phyloP scores from a whole-genome alignment of 768 basidiomycete species.

The Amanita polypyramis region DNA sequence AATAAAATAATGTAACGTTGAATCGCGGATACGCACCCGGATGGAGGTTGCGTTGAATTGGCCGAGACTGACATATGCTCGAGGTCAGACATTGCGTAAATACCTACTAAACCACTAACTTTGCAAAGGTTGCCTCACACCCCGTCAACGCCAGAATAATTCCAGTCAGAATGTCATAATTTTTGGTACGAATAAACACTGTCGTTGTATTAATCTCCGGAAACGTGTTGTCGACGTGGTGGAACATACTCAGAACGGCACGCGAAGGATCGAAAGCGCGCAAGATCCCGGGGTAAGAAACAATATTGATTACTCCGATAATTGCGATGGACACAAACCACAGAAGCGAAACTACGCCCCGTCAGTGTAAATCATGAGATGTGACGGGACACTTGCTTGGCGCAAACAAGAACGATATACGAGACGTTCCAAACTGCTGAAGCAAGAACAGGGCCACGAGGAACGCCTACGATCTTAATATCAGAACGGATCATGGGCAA shows the following conservation, averaged over 20 bases:
- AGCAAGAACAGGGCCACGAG: conserved; percentile 47
- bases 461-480: conserved; percentile 30
- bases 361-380: conserved; percentile 15
- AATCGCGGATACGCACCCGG: conserved; percentile 22
- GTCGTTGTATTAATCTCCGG: not conserved
- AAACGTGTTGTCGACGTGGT: not conserved
- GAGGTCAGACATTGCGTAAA: not conserved
- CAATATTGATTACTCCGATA: conserved; percentile 50
- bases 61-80: conserved; percentile 33
- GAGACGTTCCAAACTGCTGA: conserved; percentile 50
- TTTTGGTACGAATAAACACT: conserved; percentile 59
- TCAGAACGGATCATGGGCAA: not conserved
- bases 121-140: conserved; percentile 59
- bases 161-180: conserved; percentile 53
- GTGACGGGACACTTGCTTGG: conserved; percentile 28
- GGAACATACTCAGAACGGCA: conserved; percentile 43
- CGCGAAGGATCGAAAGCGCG: conserved; percentile 60
- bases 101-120: conserved; percentile 23
- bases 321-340: conserved; percentile 45
- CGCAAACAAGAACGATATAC: conserved; percentile 41
- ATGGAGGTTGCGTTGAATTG: conserved; percentile 58
- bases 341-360: conserved; percentile 27
- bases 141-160: conserved; percentile 59
- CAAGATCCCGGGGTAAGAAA: conserved; percentile 43
- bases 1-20: not conserved